A percentile compares a stretch with the other conserved stretches of the same genome.
Evolutionary conservation across 2,329 filamentous ascomycete genomes (phyloP).

Genomic region (Thermoascus crustaceus): DNA sequence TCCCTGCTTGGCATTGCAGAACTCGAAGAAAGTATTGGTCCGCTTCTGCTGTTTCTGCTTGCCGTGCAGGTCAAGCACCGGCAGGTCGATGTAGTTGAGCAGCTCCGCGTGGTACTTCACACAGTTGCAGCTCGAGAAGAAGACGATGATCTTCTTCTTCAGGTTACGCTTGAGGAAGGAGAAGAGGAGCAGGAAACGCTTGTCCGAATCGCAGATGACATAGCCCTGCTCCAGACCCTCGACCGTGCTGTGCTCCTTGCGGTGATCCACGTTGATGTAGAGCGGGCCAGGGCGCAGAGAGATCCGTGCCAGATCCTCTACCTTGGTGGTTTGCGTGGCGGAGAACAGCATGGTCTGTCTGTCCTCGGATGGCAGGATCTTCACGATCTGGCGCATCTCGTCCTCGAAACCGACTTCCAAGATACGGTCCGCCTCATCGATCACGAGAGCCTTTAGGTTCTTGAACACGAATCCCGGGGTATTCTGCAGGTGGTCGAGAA

Average conservation of each 20-base stretch:
- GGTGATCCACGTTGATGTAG: slow-evolving; percentile 93
- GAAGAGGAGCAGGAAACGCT: slow-evolving; percentile 87
- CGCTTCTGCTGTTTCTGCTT: slow-evolving; percentile 99
- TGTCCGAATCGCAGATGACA: slow-evolving; percentile 85
- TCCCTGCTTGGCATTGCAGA: slow-evolving; percentile 74
- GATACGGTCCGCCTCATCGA: slow-evolving; percentile 95
- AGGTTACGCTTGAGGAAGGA: slow-evolving; percentile 86
- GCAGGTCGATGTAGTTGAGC: slow-evolving; percentile 94
- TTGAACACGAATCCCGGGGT: slow-evolving; percentile 85
- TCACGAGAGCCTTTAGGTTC: slow-evolving; percentile 84
- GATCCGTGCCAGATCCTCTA: slow-evolving; percentile 91
- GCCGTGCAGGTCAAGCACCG: slow-evolving; percentile 76
- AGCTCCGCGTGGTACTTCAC: slow-evolving; percentile 95
- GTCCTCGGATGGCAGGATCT: slow-evolving; percentile 79
- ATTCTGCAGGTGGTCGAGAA: slow-evolving; percentile 90
- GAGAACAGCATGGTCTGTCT: slow-evolving; percentile 98
- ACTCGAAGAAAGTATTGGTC: slow-evolving; percentile 98
- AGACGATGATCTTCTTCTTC: slow-evolving; percentile 97
- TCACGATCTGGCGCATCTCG: slow-evolving; percentile 94
- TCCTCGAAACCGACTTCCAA: slow-evolving; percentile 97
- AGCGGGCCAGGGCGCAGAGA: slow-evolving; percentile 83
- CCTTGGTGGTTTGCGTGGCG: slow-evolving; percentile 95
- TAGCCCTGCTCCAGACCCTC: slow-evolving; percentile 94
- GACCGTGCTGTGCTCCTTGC: slow-evolving; percentile 83
- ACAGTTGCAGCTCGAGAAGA: slow-evolving; percentile 85